Evolutionary conservation across 1,284 basidiomycete genomes (phyloP).

Genomic region (Ustilago xerochloae): DNA sequence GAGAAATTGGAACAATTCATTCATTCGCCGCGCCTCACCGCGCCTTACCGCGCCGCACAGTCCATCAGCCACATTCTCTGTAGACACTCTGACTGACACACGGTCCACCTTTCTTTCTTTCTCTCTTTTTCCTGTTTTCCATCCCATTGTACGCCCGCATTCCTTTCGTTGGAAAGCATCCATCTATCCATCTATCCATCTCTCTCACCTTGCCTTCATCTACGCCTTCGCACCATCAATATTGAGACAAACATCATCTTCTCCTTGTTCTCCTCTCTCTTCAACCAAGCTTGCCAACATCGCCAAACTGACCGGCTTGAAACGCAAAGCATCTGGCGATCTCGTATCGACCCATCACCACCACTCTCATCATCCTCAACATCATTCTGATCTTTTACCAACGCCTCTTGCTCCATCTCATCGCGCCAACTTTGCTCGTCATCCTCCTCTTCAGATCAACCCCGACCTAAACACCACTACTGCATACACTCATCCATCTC

Average conservation of each 20-base stretch:
- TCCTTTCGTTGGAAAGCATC: no score
- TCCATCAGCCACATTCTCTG: no score
- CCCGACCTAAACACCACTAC: not conserved
- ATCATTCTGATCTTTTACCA: no score
- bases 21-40: no score
- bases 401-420: slow-evolving; percentile 32
- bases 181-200: not conserved
- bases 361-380: not conserved
- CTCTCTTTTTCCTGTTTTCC: not conserved
- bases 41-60: no score
- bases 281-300: not conserved
- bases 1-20: no score
- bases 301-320: slow-evolving; percentile 28
- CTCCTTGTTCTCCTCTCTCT: not conserved
- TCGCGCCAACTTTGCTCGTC: slow-evolving; percentile 12
- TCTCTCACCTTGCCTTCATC: not conserved
- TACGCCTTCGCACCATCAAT: not conserved
- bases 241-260: not conserved
- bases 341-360: slow-evolving; percentile 24
- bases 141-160: not conserved
- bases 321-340: slow-evolving; percentile 41
- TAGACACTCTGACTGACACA: not conserved
- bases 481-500: not conserved
- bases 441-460: not conserved
- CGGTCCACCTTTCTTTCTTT: not conserved